A percentile compares a stretch with the other conserved stretches of the same genome.
phyloP scores from a whole-genome alignment of 345 rosid genomes.

The Sisymbrium altissimum region DNA sequence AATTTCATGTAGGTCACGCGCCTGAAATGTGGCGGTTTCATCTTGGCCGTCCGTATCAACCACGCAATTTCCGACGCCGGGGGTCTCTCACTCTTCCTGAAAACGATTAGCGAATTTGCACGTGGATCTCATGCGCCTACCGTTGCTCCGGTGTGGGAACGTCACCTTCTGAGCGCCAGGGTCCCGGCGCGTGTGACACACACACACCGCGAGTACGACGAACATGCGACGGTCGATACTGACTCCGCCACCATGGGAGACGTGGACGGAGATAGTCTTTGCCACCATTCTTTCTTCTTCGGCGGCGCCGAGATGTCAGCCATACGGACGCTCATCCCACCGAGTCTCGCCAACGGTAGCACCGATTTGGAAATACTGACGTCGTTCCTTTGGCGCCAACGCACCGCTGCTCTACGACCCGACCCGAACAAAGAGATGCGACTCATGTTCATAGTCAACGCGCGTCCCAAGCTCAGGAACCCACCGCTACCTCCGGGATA shows the following conservation, averaged over 20 bases:
- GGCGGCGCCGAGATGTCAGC: slow-evolving; percentile 24
- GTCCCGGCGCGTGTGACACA: slow-evolving; percentile 19
- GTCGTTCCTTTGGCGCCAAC: slow-evolving; percentile 39
- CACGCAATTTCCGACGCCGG: no score
- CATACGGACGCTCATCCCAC: slow-evolving; percentile 28
- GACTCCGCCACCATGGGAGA: neutral
- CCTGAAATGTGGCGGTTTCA: slow-evolving; percentile 38
- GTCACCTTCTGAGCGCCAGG: slow-evolving; percentile 29
- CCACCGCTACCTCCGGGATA: slow-evolving; percentile 36
- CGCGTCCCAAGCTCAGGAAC: slow-evolving; percentile 21
- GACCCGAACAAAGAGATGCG: slow-evolving; percentile 32
- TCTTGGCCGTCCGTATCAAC: no score
- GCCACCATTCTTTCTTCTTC: slow-evolving; percentile 36
- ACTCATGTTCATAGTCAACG: slow-evolving; percentile 27
- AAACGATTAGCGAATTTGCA: slow-evolving; percentile 21
- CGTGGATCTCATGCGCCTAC: slow-evolving; percentile 26
- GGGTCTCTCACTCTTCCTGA: no score
- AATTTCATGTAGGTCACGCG: slow-evolving; percentile 31
- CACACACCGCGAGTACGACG: slow-evolving; percentile 26
- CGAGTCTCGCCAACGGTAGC: neutral
- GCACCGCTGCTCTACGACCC: slow-evolving; percentile 30
- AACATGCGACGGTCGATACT: neutral
- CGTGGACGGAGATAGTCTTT: neutral
- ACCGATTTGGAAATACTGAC: slow-evolving; percentile 27
- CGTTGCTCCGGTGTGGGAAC: slow-evolving; percentile 35